Conservation (phyloP, 257 asterid genomes). For the Perilla frutescens region DNA sequence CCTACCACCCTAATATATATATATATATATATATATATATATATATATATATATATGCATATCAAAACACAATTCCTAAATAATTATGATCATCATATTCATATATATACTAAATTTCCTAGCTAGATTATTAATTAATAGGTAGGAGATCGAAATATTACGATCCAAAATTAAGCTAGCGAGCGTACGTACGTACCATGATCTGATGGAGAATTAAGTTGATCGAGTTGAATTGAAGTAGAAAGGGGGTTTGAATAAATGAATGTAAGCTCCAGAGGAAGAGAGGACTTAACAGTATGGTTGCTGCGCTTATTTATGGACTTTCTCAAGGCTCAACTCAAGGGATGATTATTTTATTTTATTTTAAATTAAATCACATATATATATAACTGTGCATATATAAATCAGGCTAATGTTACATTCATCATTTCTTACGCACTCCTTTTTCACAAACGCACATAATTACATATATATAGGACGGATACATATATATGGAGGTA, state of each 20-base stretch:
- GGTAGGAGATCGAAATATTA: too few relatives aligned
- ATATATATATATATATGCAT: too few relatives aligned
- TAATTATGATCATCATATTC: too few relatives aligned
- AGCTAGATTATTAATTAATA: too few relatives aligned
- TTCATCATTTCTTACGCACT: not conserved
- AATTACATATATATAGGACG: too few relatives aligned
- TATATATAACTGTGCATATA: too few relatives aligned
- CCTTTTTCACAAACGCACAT: too few relatives aligned
- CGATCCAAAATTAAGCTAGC: too few relatives aligned
- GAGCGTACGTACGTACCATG: constrained; percentile 52
- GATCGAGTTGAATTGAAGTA: too few relatives aligned
- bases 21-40: not conserved
- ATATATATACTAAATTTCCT: not conserved
- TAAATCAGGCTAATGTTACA: not conserved
- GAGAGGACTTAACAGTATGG: constrained; percentile 52
- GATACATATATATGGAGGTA: not conserved
- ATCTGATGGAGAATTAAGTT: constrained; percentile 14
- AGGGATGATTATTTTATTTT: constrained; percentile 20
- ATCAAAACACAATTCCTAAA: not conserved
- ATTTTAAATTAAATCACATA: not conserved
- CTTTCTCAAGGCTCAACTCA: not conserved
- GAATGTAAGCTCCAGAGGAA: constrained; percentile 35
- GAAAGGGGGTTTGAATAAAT: not conserved
- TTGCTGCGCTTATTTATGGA: constrained; percentile 57
- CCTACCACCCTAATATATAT: constrained; percentile 50